Evolutionary conservation across 306 rosid genomes (phyloP), one percentile per base, ranked within the genome.

Genomic region (Inga laurina): DNA sequence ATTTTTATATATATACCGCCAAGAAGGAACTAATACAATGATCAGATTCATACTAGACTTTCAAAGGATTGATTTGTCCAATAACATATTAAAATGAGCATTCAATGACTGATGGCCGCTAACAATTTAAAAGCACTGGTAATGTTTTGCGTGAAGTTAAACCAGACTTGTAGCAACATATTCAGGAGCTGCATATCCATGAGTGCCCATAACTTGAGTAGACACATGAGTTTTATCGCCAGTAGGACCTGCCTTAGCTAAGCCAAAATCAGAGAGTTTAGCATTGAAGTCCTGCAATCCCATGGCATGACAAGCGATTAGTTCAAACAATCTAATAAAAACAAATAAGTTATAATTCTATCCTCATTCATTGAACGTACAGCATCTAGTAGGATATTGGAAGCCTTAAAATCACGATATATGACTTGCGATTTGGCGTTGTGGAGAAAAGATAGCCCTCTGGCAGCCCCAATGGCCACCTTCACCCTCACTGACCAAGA

Each of bases 211-310:
- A 83, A 94, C 98, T 86, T 88, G 94, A 61, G 98, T 94, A 78
- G 98, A 92, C 34, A 94, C 97, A 51, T 94, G 98, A 52, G 98
- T 94, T 88, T 89, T 86, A 88, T 94, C 98, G n/a, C 98, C 98
- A 19, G 98, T 94, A 39, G 97, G 98, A 65, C 94, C 97, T 0
- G 89, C 97, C 87, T 92, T 94, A 2, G 96, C 97, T 89, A 94
- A 86, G 84, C 96, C 98, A 81, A 94, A 92, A 87, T 92, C 98
- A 64, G 98, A 94, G 77, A 94, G 93, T 82, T 92, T 92, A 8
- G 98, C 89, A 75, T 91, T 94, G 90, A 91, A 94, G 15, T 91
- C 96, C 97, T 94, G 90, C 34, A 85, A 72, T 35, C 71, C n/a
- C 56, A 69, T 82, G 46, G 54, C 78, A 70, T 52, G 77, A 72